Base-by-base conservation (phyloP, 2,329 filamentous ascomycete species). In the Colletotrichum sp. region DNA sequence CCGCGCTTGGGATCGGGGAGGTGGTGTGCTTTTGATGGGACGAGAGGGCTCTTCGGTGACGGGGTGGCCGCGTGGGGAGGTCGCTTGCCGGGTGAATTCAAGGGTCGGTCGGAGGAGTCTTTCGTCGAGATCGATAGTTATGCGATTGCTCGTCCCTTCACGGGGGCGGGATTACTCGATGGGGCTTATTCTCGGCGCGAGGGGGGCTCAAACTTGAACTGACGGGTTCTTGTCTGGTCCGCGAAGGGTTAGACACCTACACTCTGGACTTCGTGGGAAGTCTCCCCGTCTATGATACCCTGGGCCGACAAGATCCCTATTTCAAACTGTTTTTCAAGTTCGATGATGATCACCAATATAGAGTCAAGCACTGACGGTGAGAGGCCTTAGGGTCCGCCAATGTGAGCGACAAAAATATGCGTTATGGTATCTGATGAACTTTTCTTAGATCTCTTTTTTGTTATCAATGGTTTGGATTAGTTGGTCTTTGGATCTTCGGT, bases 121-220 rank as follows among this genome's bases (percentile, higher is more conserved):
- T 94, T 98, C 94, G 96, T 98, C 96, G 93, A 93, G 94, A 90
- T 95, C 85, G 90, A 98, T 92, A 98, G 96, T 94, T 93, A 99
- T 98, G 96, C 96, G 96, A 98, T 98, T 98, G 95, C 95, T 80
- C 84, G 87, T 84, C 81, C 79, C 60, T 26, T 59, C 36, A 22
- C 80, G 79, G 71, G 79, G 83, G 84, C 85, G 87, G 90, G 95
- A 64, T 98, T 98, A 99, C 96, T 98, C 96, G 96, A 99, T 98
- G 96, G 96, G 96, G 96, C 96, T 98, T 96, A 99, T 98, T 98
- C 95, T 98, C 94, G 96, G 96, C 91, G 94, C 96, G 96, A 98
- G 95, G 94, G 94, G 94, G 87, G 86, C 85, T 86, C 83, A 82
- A 84, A 73, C 48, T 91, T 81, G 83, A 81, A 44, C 77, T 13